A percentile compares a stretch with the other conserved stretches of the same genome.
Evolutionary conservation across 2,329 filamentous ascomycete genomes (phyloP).

Genomic region (Colletotrichum lentis): DNA sequence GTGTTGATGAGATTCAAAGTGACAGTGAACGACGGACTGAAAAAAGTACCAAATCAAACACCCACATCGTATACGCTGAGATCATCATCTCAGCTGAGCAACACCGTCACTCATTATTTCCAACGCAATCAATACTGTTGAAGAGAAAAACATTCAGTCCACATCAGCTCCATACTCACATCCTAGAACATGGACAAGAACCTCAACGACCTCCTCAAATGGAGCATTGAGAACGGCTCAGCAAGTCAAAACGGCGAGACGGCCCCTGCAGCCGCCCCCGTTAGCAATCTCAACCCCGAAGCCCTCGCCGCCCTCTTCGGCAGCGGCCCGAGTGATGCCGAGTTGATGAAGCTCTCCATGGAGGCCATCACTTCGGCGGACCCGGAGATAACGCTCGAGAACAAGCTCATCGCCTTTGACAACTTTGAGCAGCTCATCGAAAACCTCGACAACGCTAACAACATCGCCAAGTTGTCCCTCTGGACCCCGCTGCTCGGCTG

Average conservation of each 20-base stretch:
- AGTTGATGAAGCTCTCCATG: slow-evolving; percentile 90
- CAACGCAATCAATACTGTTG: neutral
- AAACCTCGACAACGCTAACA: slow-evolving; percentile 95
- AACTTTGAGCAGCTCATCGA: slow-evolving; percentile 95
- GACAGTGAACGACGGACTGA: slow-evolving; percentile 23
- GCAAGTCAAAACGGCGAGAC: slow-evolving; percentile 42
- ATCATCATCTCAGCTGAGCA: neutral
- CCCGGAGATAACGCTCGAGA: slow-evolving; percentile 72
- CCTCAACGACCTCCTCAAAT: slow-evolving; percentile 82
- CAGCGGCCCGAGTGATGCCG: slow-evolving; percentile 87
- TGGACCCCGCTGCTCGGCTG: slow-evolving; percentile 83
- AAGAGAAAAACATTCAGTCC: neutral
- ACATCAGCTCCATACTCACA: neutral
- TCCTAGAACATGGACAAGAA: slow-evolving; percentile 55
- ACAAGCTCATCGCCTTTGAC: slow-evolving; percentile 87
- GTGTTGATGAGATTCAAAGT: slow-evolving; percentile 33
- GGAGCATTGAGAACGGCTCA: slow-evolving; percentile 66
- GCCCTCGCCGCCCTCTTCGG: slow-evolving; percentile 79
- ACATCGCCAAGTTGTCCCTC: slow-evolving; percentile 78
- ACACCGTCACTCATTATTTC: neutral
- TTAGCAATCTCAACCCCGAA: slow-evolving; percentile 68
- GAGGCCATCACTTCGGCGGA: slow-evolving; percentile 71
- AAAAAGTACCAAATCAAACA: slow-evolving; percentile 31
- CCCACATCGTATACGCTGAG: neutral
- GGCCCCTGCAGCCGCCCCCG: slow-evolving; percentile 44